phyloP scores from a whole-genome alignment of 257 asterid genomes.

The Gynochthodes officinalis region DNA sequence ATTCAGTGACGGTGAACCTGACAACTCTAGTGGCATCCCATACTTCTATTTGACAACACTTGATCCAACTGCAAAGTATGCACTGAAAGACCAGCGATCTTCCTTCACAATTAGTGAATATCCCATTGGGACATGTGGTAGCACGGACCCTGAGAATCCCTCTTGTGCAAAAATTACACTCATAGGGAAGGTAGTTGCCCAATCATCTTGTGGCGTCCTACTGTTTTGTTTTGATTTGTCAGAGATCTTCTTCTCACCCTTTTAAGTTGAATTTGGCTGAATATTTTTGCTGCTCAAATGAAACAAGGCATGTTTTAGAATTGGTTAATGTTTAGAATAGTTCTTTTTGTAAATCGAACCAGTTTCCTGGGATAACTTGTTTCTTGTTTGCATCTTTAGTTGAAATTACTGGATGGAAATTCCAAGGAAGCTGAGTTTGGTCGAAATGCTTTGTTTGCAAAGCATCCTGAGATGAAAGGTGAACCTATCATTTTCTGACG shows the following conservation, averaged over 20 bases:
- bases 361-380: neutral
- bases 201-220: neutral
- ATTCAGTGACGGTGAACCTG: slow-evolving; percentile 79
- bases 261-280: neutral
- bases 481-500: slow-evolving; percentile 7
- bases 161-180: slow-evolving; percentile 78
- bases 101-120: slow-evolving; percentile 79
- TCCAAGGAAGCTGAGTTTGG: slow-evolving; percentile 65
- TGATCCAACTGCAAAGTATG: slow-evolving; percentile 84
- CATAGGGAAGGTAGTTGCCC: slow-evolving; percentile 60
- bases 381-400: slow-evolving; percentile 35
- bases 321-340: neutral
- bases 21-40: slow-evolving; percentile 68
- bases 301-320: neutral
- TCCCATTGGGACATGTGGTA: slow-evolving; percentile 68
- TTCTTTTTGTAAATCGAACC: neutral
- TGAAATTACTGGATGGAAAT: slow-evolving; percentile 43
- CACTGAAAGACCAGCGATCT: slow-evolving; percentile 64
- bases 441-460: slow-evolving; percentile 55
- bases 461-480: slow-evolving; percentile 88
- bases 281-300: neutral
- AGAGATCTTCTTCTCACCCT: neutral
- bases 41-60: slow-evolving; percentile 83
- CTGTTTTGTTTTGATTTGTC: neutral
- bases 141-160: slow-evolving; percentile 76